Conservation (phyloP, 2,329 filamentous ascomycete genomes). For the Aspergillus floridensis region DNA sequence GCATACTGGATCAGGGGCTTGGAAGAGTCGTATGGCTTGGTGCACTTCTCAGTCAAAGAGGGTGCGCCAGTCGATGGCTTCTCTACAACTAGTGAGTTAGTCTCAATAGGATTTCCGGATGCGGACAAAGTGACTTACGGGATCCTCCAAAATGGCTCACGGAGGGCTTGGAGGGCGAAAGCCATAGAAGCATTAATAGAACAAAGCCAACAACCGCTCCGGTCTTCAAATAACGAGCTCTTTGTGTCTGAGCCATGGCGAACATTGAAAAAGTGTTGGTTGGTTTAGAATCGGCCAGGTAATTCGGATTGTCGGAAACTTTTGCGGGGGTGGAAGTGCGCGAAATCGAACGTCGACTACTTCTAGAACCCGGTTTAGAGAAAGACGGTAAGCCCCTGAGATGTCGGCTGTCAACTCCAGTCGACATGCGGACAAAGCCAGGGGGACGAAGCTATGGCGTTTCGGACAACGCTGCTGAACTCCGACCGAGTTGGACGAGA, state of each 20-base stretch:
- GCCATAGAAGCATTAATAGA: slow-evolving; percentile 56
- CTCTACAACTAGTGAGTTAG: slow-evolving; percentile 17
- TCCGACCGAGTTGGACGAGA: slow-evolving; percentile 12
- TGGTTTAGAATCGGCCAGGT: slow-evolving; percentile 37
- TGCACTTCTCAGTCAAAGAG: slow-evolving; percentile 71
- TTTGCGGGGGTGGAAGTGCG: slow-evolving; percentile 43
- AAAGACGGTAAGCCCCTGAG: slow-evolving; percentile 54
- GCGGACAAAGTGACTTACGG: slow-evolving; percentile 20
- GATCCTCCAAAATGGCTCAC: slow-evolving; percentile 21
- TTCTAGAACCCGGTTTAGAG: slow-evolving; percentile 45
- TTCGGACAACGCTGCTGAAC: slow-evolving; percentile 14
- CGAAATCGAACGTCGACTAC: slow-evolving; percentile 55
- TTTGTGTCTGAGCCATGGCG: slow-evolving; percentile 62
- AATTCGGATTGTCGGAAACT: slow-evolving; percentile 50
- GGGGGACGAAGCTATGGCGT: slow-evolving; percentile 19
- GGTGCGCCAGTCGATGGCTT: slow-evolving; percentile 22
- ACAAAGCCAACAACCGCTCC: slow-evolving; percentile 59
- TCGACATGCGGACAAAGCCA: slow-evolving; percentile 52
- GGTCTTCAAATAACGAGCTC: slow-evolving; percentile 60
- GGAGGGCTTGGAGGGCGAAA: slow-evolving; percentile 43
- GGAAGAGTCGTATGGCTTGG: slow-evolving; percentile 75
- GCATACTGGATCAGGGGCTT: slow-evolving; percentile 97
- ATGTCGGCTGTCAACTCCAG: slow-evolving; percentile 51
- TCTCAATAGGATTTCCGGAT: background rate
- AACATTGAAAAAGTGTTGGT: slow-evolving; percentile 37